Evolutionary conservation across 306 rosid genomes (phyloP).

Genomic region (Pyrus pyrifolia): DNA sequence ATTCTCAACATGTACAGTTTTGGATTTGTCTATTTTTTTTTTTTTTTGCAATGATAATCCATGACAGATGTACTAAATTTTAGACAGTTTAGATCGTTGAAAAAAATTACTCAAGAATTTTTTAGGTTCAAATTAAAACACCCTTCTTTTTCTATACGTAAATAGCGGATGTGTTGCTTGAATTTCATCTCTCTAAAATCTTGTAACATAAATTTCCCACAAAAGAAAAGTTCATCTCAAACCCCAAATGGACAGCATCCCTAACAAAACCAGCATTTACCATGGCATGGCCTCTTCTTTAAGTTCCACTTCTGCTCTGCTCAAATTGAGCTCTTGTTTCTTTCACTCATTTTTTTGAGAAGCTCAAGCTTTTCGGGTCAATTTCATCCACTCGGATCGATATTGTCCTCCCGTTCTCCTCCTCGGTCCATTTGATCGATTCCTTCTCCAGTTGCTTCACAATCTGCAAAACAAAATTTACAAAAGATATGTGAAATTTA

Average conservation of each 20-base stretch:
- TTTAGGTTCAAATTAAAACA: too few relatives aligned
- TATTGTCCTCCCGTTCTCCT: slow-evolving; percentile 20
- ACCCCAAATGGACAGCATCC: neutral
- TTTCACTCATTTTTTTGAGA: slow-evolving; percentile 1
- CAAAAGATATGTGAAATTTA: neutral
- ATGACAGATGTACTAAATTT: too few relatives aligned
- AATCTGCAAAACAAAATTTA: slow-evolving; percentile 14
- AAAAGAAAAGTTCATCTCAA: neutral
- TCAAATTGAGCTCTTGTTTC: neutral
- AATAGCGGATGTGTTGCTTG: neutral
- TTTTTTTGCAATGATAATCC: too few relatives aligned
- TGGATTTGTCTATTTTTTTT: too few relatives aligned
- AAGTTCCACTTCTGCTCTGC: neutral
- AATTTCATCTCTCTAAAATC: neutral
- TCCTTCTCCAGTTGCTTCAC: slow-evolving; percentile 29
- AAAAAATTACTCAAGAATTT: too few relatives aligned
- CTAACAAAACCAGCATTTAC: neutral
- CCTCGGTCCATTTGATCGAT: slow-evolving; percentile 30
- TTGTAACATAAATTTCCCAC: neutral
- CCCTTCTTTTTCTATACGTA: too few relatives aligned
- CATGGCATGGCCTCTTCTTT: neutral
- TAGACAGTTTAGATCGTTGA: too few relatives aligned
- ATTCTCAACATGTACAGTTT: too few relatives aligned
- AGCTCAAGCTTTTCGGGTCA: slow-evolving; percentile 19
- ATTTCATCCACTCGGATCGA: slow-evolving; percentile 15